Base-by-base conservation (phyloP, 2,329 filamentous ascomycete species). In the Aspergillus sp. region DNA sequence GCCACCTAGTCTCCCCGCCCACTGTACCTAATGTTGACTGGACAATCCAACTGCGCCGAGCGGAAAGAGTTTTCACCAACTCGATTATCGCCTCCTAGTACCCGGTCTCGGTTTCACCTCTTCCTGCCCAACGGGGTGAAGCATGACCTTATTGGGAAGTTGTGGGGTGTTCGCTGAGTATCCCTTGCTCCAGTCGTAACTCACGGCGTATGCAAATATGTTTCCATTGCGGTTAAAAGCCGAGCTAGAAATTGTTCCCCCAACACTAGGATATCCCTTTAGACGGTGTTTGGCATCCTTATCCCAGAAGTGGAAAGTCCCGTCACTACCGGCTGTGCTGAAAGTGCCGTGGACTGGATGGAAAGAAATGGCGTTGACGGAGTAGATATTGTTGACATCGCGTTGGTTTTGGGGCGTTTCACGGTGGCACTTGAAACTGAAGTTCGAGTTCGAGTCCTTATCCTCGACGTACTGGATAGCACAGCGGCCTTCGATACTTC, bases 401-500 rank as follows among this genome's bases (percentile, higher is more conserved):
- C 73, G 85, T 54, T 70, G 72, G 53, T 73, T 76, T 57, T 86
- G 79, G 1, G 89, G 86, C 5, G 86, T 85, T 68, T 96, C 91
- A 58, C 95, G 92, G 76, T 99, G 95, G 77, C 95, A 99, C 78
- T 98, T 98, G 86, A 99, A 99, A 42, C 91, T 96, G 82, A 99
- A 99, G 80, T 99, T 98, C 70, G 88, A 89, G 68, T 87, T 85
- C 3, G 89, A 80, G 73, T 99, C 92, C 77, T 97, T 97, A 44
- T 99, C 95, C 69, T 99, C 93, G 37, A 97, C 91, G 69, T 99
- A 98, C 73, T 99, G 95, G 63, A 99, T 99, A 2, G 95, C 95
- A 74, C 95, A 99, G 56, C 95, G 89, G 30, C 95, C 95, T 75
- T 99, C 95, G 68, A 99, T 96, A 72, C 91, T 96, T 54, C 95